Percentiles rank a stretch among this genome's conserved stretches.
These are phyloP conservation scores for Urtica urens DNA, from an alignment of 306 rosid species.

Conservation along the genomic window DNA sequence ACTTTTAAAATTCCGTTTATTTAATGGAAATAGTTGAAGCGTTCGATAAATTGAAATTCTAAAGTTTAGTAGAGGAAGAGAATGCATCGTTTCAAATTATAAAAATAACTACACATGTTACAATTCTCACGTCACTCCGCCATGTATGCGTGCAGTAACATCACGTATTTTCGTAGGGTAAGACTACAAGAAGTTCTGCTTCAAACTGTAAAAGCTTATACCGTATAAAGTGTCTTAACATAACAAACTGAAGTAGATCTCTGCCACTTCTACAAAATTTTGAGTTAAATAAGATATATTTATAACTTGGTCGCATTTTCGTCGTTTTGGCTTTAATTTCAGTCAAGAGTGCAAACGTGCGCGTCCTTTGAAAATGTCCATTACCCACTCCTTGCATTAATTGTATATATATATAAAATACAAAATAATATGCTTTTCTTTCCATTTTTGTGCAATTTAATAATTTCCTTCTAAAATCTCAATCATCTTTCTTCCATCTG, in stretches of 20 bases:
- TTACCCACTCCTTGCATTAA: slow-evolving; percentile 8
- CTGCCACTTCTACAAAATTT: not conserved
- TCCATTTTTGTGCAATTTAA: slow-evolving; percentile 13
- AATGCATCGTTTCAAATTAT: too few species aligned
- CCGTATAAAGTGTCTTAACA: not conserved
- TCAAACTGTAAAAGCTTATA: not conserved
- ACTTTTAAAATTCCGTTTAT: too few species aligned
- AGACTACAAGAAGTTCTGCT: not conserved
- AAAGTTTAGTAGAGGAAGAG: too few species aligned
- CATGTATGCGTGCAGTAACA: too few species aligned
- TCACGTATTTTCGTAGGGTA: too few species aligned
- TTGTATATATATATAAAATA: too few species aligned
- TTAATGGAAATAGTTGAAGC: too few species aligned
- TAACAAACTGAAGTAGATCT: slow-evolving; percentile 1
- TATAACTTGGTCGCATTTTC: not conserved
- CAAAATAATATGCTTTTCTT: slow-evolving; percentile 10
- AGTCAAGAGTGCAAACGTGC: slow-evolving; percentile 9
- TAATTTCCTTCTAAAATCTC: slow-evolving; percentile 26
- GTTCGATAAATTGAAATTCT: too few species aligned
- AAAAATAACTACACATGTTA: too few species aligned
- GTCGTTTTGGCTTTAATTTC: slow-evolving; percentile 5
- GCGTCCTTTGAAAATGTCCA: slow-evolving; percentile 4
- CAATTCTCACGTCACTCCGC: too few species aligned
- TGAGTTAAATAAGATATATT: not conserved
- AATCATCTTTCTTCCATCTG: slow-evolving; percentile 33